Evolutionary conservation across 139 green algal genomes (phyloP), one percentile per base, ranked within the genome.

Genomic region (Cymbomonas tetramitiformis): DNA sequence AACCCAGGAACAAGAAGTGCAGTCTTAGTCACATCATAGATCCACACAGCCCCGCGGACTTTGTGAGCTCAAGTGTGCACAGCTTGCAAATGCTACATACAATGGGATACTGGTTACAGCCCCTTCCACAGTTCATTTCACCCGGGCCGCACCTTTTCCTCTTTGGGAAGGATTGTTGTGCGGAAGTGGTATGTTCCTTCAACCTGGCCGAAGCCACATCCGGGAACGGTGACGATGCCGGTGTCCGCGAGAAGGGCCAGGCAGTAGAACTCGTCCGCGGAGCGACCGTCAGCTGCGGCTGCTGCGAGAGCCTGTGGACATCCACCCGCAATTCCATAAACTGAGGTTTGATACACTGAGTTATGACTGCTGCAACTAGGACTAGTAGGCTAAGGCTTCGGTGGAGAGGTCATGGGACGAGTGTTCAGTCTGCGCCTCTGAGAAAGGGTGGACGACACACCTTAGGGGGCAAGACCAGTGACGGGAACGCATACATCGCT

Each of bases 261-360:
- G 79, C 89, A 96, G 74, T 96, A 97, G 47, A 94, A 80, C 58
- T 80, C 85, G 64, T 97, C 89, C 2, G 78, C 68, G n/a, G 78
- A 60, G 74, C 94, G 94, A 67, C 87, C 86, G 0, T 68, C 71
- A 10, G 53, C 70, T 62, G 76, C 73, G 30, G 83, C 83, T 0
- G 78, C 82, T 31, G 70, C 72, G 4, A 90, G n/a, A n/a, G n/a
- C n/a, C n/a, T n/a, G n/a, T n/a, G 55, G 12, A 82, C 83, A 57
- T 79, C 79, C 19, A 63, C 26, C 1, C 79, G 73, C 18, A 90
- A n/a, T n/a, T n/a, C n/a, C n/a, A n/a, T n/a, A n/a, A n/a, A 44
- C 15, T 15, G 36, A 15, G 36, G 36, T 15, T 15, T 44, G 15
- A 44, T 15, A 15, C 36, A 15, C 4, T 25, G 52, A 19, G 9